A percentile compares a stretch with the other conserved stretches of the same genome.
Conservation (phyloP, 306 rosid species). For the Cucurbita maxima region DNA sequence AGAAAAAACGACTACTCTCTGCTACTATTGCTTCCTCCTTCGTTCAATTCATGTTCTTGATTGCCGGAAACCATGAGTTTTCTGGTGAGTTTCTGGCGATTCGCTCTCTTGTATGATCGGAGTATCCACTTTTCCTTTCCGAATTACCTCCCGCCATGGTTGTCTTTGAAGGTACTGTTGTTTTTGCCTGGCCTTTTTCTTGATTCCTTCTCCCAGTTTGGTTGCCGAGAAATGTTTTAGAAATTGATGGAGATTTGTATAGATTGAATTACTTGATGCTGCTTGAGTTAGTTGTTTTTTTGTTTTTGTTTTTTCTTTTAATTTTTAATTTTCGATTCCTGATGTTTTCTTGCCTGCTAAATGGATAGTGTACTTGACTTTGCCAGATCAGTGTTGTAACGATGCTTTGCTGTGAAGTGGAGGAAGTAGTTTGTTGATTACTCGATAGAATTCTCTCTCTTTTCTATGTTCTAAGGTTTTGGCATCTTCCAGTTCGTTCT, state of each 20-base stretch:
- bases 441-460: slow-evolving; percentile 33
- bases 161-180: slow-evolving; percentile 25
- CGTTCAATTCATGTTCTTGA: slow-evolving; percentile 12
- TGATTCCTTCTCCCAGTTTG: slow-evolving; percentile 19
- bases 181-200: neutral
- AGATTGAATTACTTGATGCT: slow-evolving; percentile 1
- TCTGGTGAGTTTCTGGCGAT: slow-evolving; percentile 19
- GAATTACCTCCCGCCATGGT: slow-evolving; percentile 20
- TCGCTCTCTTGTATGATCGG: slow-evolving; percentile 14
- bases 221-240: slow-evolving; percentile 36
- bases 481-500: slow-evolving; percentile 62
- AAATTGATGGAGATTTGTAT: neutral
- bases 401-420: slow-evolving; percentile 20
- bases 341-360: slow-evolving; percentile 40
- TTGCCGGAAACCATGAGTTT: slow-evolving; percentile 28
- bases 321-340: neutral
- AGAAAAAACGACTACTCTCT: neutral
- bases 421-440: slow-evolving; percentile 17
- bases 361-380: slow-evolving; percentile 15
- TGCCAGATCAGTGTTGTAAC: slow-evolving; percentile 12
- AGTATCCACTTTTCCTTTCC: neutral
- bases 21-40: neutral
- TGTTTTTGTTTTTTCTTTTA: slow-evolving; percentile 1
- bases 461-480: slow-evolving; percentile 42
- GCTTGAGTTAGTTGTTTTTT: neutral